Evolutionary conservation across 2,329 filamentous ascomycete genomes (phyloP).

Genomic region (Chrysoporthe puriensis): DNA sequence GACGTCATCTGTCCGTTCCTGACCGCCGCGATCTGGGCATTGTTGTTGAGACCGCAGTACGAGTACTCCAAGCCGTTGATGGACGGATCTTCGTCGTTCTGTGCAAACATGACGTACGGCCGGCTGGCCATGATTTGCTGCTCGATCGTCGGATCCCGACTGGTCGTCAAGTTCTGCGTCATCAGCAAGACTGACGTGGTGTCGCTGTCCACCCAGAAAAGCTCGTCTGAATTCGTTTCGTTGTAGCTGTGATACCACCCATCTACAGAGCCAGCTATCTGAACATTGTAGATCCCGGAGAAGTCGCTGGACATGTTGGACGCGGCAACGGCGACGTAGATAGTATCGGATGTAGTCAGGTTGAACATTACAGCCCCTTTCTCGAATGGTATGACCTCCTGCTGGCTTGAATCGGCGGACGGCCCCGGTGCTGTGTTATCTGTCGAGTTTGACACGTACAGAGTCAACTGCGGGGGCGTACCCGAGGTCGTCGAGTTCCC

Average conservation of each 20-base stretch:
- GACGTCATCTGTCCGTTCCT: constrained; percentile 53
- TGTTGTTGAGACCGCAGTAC: constrained; percentile 75
- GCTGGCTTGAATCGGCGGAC: constrained; percentile 45
- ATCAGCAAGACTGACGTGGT: constrained; percentile 76
- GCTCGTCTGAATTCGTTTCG: constrained; percentile 48
- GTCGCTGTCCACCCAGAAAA: constrained; percentile 84
- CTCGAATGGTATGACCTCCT: constrained; percentile 56
- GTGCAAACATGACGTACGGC: constrained; percentile 79
- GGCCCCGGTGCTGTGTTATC: constrained; percentile 71
- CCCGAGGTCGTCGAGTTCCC: constrained; percentile 49
- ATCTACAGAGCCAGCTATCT: constrained; percentile 83
- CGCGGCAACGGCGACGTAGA: constrained; percentile 79
- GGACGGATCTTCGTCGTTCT: constrained; percentile 59
- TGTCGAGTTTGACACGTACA: constrained; percentile 74
- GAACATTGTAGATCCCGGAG: constrained; percentile 73
- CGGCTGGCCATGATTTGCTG: constrained; percentile 58
- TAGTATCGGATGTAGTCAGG: constrained; percentile 63
- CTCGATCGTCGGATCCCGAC: constrained; percentile 54
- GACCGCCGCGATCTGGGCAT: constrained; percentile 65
- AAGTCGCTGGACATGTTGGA: constrained; percentile 65
- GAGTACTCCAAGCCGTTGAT: constrained; percentile 76
- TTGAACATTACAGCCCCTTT: constrained; percentile 72
- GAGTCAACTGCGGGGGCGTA: constrained; percentile 70
- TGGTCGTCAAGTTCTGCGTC: constrained; percentile 71
- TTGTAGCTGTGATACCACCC: constrained; percentile 72